Conservation (phyloP, 306 rosid genomes). For the Cucurbita maxima region DNA sequence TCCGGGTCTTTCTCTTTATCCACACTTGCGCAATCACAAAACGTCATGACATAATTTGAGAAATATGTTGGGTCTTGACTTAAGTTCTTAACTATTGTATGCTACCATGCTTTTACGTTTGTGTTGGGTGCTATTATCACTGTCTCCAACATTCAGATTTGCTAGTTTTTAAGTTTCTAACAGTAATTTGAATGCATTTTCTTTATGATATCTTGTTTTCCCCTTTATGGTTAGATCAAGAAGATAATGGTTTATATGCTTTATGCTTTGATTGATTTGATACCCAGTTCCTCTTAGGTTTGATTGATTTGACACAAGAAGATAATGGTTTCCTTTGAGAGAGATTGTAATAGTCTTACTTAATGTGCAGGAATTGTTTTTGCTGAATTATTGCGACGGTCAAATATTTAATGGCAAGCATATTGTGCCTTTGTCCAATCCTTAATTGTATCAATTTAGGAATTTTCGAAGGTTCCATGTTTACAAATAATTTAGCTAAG, state of each 20-base stretch:
- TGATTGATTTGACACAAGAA: not conserved
- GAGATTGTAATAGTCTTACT: too few relatives aligned
- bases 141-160: not conserved
- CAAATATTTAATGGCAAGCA: not conserved
- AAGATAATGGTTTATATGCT: too few relatives aligned
- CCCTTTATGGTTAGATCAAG: not conserved
- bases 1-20: conserved; percentile 23
- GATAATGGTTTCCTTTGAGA: not conserved
- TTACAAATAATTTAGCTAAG: not conserved
- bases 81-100: not conserved
- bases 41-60: not conserved
- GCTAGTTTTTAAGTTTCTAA: not conserved
- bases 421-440: not conserved
- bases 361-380: too few relatives aligned
- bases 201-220: not conserved
- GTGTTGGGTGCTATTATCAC: not conserved
- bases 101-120: not conserved
- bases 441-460: not conserved
- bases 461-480: not conserved
- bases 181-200: not conserved
- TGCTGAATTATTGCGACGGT: not conserved
- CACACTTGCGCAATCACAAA: not conserved
- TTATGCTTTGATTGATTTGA: too few relatives aligned
- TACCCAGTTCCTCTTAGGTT: not conserved
- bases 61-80: not conserved